A percentile compares a stretch with the other conserved stretches of the same genome.
phyloP scores from a whole-genome alignment of 140 eudicot species.

The Ambrosia hybrid region DNA sequence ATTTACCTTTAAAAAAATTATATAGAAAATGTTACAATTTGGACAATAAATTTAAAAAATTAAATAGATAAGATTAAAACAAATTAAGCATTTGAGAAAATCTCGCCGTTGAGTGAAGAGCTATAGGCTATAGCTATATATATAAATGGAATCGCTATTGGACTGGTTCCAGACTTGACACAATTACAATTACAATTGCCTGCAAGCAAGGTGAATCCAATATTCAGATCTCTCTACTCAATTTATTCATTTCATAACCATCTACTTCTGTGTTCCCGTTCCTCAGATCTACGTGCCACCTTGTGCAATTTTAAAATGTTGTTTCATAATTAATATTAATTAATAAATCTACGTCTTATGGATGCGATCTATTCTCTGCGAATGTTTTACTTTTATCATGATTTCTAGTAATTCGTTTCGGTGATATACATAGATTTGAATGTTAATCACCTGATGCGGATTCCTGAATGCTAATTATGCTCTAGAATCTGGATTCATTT shows the following conservation, averaged over 20 bases:
- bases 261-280: conserved; percentile 2
- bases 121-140: too few relatives aligned
- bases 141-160: background rate
- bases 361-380: background rate
- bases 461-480: conserved; percentile 5
- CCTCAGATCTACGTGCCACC: conserved; percentile 4
- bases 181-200: background rate
- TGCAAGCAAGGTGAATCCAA: conserved; percentile 5
- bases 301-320: background rate
- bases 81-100: too few relatives aligned
- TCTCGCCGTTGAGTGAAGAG: background rate
- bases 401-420: too few relatives aligned
- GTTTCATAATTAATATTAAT: background rate
- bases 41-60: too few relatives aligned
- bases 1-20: too few relatives aligned
- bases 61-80: too few relatives aligned
- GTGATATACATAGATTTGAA: background rate
- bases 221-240: conserved; percentile 11
- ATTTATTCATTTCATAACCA: background rate
- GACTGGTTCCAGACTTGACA: conserved; percentile 24
- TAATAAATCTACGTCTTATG: conserved; percentile 21
- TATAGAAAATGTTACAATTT: too few relatives aligned
- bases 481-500: conserved; percentile 1
- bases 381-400: too few relatives aligned
- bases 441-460: background rate